A percentile compares a stretch with the other conserved stretches of the same genome.
phyloP scores from a whole-genome alignment of 306 rosid species.

The Fagus sylvatica region DNA sequence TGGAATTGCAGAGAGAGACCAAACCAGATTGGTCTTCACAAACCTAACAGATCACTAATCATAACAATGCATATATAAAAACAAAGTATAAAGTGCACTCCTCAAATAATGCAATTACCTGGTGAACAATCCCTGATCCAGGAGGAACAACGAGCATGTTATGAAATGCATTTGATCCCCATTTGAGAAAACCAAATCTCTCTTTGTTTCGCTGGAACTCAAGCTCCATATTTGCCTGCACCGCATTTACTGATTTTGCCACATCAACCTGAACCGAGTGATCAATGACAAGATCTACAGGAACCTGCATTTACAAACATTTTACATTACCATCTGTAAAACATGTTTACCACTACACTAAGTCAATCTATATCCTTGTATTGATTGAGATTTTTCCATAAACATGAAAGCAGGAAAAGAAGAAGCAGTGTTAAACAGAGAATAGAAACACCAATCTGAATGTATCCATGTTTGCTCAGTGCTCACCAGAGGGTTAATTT shows the following conservation, averaged over 20 bases:
- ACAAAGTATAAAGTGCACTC: background rate
- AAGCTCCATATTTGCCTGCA: conserved; percentile 87
- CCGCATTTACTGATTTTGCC: conserved; percentile 91
- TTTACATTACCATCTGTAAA: conserved; percentile 9
- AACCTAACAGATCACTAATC: background rate
- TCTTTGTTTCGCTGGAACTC: conserved; percentile 85
- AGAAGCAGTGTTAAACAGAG: background rate
- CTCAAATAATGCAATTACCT: conserved; percentile 50
- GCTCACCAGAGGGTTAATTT: conserved; percentile 92
- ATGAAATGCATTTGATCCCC: conserved; percentile 90
- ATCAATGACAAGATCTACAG: conserved; percentile 96
- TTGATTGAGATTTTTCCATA: background rate
- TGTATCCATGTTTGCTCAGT: background rate
- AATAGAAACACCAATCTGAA: conserved; percentile 5
- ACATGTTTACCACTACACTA: background rate
- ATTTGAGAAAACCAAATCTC: conserved; percentile 91
- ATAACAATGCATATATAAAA: background rate
- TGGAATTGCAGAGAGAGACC: conserved; percentile 15
- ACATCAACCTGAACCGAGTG: conserved; percentile 98
- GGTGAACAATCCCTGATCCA: conserved; percentile 96
- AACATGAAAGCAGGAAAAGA: background rate
- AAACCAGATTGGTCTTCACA: background rate
- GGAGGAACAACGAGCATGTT: conserved; percentile 98
- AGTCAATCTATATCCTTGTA: background rate
- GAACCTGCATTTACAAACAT: conserved; percentile 59